These are phyloP conservation scores for Boletus vinaceobasis DNA, from an alignment of 768 basidiomycete genomes.

Conservation along the genomic window DNA sequence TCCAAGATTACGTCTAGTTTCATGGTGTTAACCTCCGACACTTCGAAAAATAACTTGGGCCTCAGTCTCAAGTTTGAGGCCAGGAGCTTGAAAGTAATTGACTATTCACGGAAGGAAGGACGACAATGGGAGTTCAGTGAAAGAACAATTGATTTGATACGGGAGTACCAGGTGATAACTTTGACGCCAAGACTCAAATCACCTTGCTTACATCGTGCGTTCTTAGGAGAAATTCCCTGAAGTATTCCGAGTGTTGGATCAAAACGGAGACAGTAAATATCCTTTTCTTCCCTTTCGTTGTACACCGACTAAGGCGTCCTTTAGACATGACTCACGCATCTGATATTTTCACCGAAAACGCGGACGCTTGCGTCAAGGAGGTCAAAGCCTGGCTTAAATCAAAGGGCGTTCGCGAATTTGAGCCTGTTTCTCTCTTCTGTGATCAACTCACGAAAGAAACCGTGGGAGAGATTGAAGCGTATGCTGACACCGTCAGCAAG, in stretches of 20 bases:
- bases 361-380: slow-evolving; percentile 71
- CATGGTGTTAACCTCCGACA: slow-evolving; percentile 77
- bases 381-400: slow-evolving; percentile 82
- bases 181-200: too few species aligned
- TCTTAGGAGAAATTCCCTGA: slow-evolving; percentile 76
- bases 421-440: slow-evolving; percentile 87
- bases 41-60: slow-evolving; percentile 83
- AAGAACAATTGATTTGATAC: slow-evolving; percentile 75
- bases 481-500: slow-evolving; percentile 65
- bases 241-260: slow-evolving; percentile 70
- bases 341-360: slow-evolving; percentile 53
- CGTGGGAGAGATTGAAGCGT: slow-evolving; percentile 71
- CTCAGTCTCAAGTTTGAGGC: slow-evolving; percentile 95
- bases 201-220: background rate
- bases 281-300: background rate
- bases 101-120: slow-evolving; percentile 83
- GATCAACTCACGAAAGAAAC: slow-evolving; percentile 92
- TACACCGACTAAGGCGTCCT: slow-evolving; percentile 1
- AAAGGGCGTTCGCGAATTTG: slow-evolving; percentile 86
- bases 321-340: slow-evolving; percentile 72
- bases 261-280: slow-evolving; percentile 60
- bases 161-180: slow-evolving; percentile 69
- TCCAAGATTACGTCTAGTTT: slow-evolving; percentile 93
- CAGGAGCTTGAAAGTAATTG: slow-evolving; percentile 88
- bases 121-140: slow-evolving; percentile 92